These are phyloP conservation scores for Claviceps monticola DNA, from an alignment of 2,329 filamentous ascomycete species.

Conservation along the genomic window DNA sequence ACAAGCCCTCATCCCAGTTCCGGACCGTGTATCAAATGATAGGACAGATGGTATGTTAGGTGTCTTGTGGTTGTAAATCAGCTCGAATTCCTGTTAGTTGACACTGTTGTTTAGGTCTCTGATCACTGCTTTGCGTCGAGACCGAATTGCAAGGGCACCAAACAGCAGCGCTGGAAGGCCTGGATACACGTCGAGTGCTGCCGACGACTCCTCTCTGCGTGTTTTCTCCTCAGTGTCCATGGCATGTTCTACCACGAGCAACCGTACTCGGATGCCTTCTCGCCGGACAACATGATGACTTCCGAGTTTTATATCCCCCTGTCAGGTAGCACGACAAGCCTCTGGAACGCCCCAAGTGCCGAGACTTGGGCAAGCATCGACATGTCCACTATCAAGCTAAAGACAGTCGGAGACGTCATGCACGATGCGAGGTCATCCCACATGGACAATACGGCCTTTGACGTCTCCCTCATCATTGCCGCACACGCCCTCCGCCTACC, in stretches of 20 bases:
- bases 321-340: conserved; percentile 25
- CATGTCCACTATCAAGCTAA: conserved; percentile 12
- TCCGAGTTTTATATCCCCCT: conserved; percentile 30
- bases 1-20: conserved; percentile 35
- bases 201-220: conserved; percentile 40
- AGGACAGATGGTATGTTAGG: conserved; percentile 37
- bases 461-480: conserved; percentile 27
- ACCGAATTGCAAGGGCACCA: conserved; percentile 2
- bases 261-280: conserved; percentile 18
- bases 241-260: conserved; percentile 41
- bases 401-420: conserved; percentile 15
- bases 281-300: conserved; percentile 23
- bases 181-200: conserved; percentile 40
- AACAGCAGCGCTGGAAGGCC: conserved; percentile 29
- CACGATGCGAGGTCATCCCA: conserved; percentile 21
- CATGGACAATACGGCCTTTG: conserved; percentile 23
- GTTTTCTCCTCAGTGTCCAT: conserved; percentile 43
- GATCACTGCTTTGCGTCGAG: not conserved
- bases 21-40: conserved; percentile 39
- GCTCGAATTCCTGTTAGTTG: not conserved
- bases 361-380: conserved; percentile 31
- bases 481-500: conserved; percentile 25
- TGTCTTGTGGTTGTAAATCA: not conserved
- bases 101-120: conserved; percentile 2
- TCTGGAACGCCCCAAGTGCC: conserved; percentile 35